Conservation (phyloP, 441 rosid species). For the Euphorbia corollata region DNA sequence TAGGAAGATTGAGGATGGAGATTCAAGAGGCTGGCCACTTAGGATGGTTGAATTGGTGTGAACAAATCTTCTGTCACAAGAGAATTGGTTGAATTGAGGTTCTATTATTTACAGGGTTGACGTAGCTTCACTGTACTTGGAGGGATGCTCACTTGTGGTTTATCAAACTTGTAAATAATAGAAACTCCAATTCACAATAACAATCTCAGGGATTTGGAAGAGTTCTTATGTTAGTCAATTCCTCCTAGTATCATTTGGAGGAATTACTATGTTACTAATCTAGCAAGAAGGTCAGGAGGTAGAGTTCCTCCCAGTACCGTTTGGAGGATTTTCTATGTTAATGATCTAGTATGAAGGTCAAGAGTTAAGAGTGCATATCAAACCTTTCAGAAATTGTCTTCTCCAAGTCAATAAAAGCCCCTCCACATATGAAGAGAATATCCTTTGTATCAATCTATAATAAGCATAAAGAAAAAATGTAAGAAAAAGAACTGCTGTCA, state of each 20-base stretch:
- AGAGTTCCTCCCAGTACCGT: not conserved
- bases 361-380: not conserved
- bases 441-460: conserved; percentile 91
- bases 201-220: too few species aligned
- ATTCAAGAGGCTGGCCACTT: not conserved
- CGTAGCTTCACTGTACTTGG: too few species aligned
- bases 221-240: too few species aligned
- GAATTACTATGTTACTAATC: too few species aligned
- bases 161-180: too few species aligned
- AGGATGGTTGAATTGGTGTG: not conserved
- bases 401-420: conserved; percentile 91
- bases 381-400: conserved; percentile 98
- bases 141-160: too few species aligned
- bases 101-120: too few species aligned
- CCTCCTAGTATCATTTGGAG: too few species aligned
- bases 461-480: conserved; percentile 3
- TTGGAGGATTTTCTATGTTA: not conserved
- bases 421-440: conserved; percentile 93
- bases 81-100: too few species aligned
- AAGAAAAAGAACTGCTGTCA: not conserved
- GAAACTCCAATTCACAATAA: too few species aligned
- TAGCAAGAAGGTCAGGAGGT: too few species aligned
- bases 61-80: too few species aligned
- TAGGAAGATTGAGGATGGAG: not conserved
- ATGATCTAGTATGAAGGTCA: not conserved